phyloP scores from a whole-genome alignment of 495 filamentous ascomycete genomes.

The Aspergillus biplanus region DNA sequence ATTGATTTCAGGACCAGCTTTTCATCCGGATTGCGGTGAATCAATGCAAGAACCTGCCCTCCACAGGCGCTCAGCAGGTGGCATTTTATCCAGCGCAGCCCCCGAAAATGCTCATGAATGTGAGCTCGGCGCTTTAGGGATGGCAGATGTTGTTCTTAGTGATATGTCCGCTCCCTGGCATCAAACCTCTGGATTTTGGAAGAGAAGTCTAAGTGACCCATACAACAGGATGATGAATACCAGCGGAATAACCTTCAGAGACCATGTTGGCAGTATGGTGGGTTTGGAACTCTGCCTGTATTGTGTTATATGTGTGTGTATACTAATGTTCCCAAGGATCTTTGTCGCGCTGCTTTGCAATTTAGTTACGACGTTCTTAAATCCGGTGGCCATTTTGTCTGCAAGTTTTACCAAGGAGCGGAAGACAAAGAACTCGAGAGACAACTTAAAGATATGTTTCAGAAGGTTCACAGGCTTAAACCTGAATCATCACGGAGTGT shows the following conservation, averaged over 20 bases:
- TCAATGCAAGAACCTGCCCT: constrained; percentile 5
- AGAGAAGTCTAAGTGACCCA: constrained; percentile 87
- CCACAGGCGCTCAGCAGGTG: constrained; percentile 5
- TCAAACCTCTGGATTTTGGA: constrained; percentile 74
- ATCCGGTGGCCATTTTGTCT: constrained; percentile 83
- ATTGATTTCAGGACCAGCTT: constrained; percentile 24
- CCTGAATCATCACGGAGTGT: constrained; percentile 88
- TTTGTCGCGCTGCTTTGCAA: constrained; percentile 80
- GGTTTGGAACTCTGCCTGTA: constrained; percentile 29
- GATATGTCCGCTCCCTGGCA: constrained; percentile 99
- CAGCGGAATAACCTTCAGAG: constrained; percentile 80
- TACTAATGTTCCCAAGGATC: constrained; percentile 57
- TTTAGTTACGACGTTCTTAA: constrained; percentile 87
- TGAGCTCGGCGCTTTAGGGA: constrained; percentile 39
- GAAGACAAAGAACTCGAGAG: constrained; percentile 81
- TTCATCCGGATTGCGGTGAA: constrained; percentile 16
- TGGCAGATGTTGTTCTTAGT: constrained; percentile 92
- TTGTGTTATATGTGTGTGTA: background rate
- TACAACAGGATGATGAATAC: constrained; percentile 99
- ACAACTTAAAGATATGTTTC: constrained; percentile 72
- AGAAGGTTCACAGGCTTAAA: constrained; percentile 80
- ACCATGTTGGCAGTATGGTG: constrained; percentile 97
- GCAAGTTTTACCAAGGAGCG: constrained; percentile 93
- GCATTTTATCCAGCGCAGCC: background rate
- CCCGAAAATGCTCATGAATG: background rate